Conservation (phyloP, 768 basidiomycete genomes). For the Mycena indigotica region DNA sequence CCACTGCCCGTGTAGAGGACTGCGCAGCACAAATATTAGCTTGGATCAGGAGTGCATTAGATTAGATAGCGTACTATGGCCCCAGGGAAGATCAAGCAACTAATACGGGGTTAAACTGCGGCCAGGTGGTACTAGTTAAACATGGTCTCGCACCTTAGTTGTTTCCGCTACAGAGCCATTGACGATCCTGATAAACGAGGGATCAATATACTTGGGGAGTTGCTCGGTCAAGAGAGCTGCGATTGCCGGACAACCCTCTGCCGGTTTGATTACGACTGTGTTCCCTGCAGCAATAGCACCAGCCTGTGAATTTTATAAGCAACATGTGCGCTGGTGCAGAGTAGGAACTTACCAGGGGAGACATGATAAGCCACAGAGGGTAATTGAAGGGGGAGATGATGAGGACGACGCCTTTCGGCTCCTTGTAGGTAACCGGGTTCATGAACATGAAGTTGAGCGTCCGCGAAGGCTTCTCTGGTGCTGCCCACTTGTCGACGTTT, state of each 20-base stretch:
- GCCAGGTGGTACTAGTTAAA: background rate
- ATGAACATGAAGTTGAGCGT: constrained; percentile 58
- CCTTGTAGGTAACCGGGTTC: constrained; percentile 67
- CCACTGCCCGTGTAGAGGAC: constrained; percentile 68
- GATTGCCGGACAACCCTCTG: constrained; percentile 63
- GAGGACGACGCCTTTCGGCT: constrained; percentile 74
- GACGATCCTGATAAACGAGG: constrained; percentile 62
- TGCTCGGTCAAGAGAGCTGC: constrained; percentile 66
- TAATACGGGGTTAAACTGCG: constrained; percentile 27
- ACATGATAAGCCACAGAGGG: constrained; percentile 60
- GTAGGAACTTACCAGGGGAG: constrained; percentile 53
- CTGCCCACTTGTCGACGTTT: constrained; percentile 75
- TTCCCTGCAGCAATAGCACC: constrained; percentile 83
- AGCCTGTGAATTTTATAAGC: constrained; percentile 29
- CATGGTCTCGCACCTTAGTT: constrained; percentile 50
- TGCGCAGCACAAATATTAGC: constrained; percentile 29
- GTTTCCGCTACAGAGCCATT: constrained; percentile 70
- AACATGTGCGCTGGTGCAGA: background rate
- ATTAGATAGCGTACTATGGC: constrained; percentile 51
- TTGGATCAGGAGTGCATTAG: too few species aligned
- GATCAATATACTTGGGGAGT: constrained; percentile 75
- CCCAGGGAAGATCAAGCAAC: constrained; percentile 76
- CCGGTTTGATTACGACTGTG: constrained; percentile 72
- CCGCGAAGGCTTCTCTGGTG: constrained; percentile 59
- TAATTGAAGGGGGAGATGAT: constrained; percentile 79